Conservation (phyloP, 2,329 filamentous ascomycete genomes). For the Lojkania enalia region DNA sequence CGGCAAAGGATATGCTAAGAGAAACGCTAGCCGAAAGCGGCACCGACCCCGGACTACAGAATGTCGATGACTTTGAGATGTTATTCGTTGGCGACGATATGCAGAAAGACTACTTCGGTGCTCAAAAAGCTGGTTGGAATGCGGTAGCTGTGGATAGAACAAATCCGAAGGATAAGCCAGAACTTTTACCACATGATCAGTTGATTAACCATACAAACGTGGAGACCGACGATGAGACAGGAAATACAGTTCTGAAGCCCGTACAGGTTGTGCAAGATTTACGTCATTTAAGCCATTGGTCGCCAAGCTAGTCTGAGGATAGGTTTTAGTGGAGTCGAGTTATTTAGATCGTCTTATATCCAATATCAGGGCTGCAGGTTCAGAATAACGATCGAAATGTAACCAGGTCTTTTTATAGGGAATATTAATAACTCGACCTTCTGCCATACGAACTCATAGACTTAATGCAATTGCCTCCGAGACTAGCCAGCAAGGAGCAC, state of each 20-base stretch:
- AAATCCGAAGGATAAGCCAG: not conserved
- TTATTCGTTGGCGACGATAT: conserved; percentile 61
- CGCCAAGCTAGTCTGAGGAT: no score
- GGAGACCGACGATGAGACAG: not conserved
- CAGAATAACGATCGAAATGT: no score
- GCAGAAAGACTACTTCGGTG: conserved; percentile 56
- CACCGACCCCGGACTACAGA: conserved; percentile 7
- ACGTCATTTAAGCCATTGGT: no score
- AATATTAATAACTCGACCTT: no score
- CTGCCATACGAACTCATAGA: no score
- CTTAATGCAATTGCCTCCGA: no score
- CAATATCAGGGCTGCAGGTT: no score
- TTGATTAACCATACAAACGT: not conserved
- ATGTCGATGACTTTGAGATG: conserved; percentile 40
- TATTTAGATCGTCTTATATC: no score
- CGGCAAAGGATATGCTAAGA: conserved; percentile 53
- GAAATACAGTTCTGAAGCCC: not conserved
- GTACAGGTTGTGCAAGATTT: no score
- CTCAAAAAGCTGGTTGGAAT: conserved; percentile 53
- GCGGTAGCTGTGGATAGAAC: conserved; percentile 49
- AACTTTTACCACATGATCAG: not conserved
- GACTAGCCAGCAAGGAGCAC: no score
- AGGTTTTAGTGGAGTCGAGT: no score
- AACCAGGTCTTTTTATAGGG: no score
- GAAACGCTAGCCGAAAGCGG: conserved; percentile 31